Evolutionary conservation across 73 alveolate genomes (phyloP).

Genomic region (Paramecium tetraurelia): DNA sequence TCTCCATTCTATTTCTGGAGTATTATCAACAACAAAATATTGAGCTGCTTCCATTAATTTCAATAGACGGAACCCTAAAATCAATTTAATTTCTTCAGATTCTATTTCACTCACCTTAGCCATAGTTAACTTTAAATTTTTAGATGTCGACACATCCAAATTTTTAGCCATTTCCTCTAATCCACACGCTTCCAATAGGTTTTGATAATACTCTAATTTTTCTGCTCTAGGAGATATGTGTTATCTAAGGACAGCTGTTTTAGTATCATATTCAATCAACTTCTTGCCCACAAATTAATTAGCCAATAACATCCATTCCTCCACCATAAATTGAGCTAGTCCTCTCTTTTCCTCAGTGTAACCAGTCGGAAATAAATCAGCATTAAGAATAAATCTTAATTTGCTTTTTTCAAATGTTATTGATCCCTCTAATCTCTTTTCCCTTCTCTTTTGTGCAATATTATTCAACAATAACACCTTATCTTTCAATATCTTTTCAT

Average conservation of each 20-base stretch:
- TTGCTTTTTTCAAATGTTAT: constrained; percentile 88
- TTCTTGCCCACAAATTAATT: constrained; percentile 93
- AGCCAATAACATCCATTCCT: constrained; percentile 98
- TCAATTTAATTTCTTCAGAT: background rate
- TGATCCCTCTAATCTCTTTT: constrained; percentile 92
- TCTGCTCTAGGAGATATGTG: constrained; percentile 85
- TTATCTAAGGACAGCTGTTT: constrained; percentile 73
- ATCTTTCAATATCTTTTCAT: constrained; percentile 16
- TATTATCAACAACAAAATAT: constrained; percentile 77
- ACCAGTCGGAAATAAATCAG: constrained; percentile 84
- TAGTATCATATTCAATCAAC: constrained; percentile 72
- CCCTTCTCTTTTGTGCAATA: constrained; percentile 60
- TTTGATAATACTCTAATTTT: constrained; percentile 66
- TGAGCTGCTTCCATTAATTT: constrained; percentile 65
- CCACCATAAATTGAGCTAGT: constrained; percentile 88
- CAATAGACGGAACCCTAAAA: constrained; percentile 3
- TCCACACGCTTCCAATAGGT: constrained; percentile 71
- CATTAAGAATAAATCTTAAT: constrained; percentile 90
- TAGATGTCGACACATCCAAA: background rate
- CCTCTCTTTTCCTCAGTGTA: constrained; percentile 83
- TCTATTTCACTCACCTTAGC: background rate
- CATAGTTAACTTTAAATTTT: background rate
- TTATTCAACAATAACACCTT: constrained; percentile 11
- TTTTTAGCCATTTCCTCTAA: background rate
- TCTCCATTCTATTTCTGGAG: constrained; percentile 70